Evolutionary conservation across 2,329 filamentous ascomycete species (phyloP).

Genomic region (Scedosporium dehoogii): DNA sequence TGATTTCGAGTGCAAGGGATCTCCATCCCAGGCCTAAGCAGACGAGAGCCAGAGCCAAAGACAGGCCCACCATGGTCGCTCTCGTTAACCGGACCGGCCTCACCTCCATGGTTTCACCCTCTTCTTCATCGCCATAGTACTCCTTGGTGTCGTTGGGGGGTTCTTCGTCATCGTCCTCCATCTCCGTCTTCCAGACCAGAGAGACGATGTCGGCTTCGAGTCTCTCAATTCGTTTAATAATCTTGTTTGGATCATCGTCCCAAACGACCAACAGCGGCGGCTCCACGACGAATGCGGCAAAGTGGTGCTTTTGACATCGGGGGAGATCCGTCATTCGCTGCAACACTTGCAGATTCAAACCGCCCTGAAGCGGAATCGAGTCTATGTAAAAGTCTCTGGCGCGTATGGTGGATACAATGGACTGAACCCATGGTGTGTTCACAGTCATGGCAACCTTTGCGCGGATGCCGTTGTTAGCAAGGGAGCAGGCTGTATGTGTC

Average conservation of each 20-base stretch:
- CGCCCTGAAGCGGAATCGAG: slow-evolving; percentile 48
- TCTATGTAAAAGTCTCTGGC: slow-evolving; percentile 26
- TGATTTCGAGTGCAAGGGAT: slow-evolving; percentile 41
- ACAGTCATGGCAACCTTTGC: slow-evolving; percentile 57
- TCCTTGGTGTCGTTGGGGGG: slow-evolving; percentile 27
- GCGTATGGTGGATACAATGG: slow-evolving; percentile 39
- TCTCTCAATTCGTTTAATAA: slow-evolving; percentile 39
- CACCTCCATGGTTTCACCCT: slow-evolving; percentile 24
- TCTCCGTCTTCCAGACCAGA: slow-evolving; percentile 44
- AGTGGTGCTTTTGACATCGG: slow-evolving; percentile 53
- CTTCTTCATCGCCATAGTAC: slow-evolving; percentile 34
- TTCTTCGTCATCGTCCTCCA: slow-evolving; percentile 26
- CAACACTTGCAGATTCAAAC: slow-evolving; percentile 52
- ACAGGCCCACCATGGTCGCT: slow-evolving; percentile 40
- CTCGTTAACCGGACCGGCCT: slow-evolving; percentile 46
- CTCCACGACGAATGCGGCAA: slow-evolving; percentile 54
- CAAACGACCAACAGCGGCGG: slow-evolving; percentile 50
- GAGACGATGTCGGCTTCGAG: slow-evolving; percentile 44
- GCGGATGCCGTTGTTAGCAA: neutral
- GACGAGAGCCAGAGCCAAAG: slow-evolving; percentile 38
- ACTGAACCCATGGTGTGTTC: slow-evolving; percentile 53
- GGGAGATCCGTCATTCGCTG: slow-evolving; percentile 46
- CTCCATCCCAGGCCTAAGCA: slow-evolving; percentile 49
- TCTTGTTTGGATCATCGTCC: slow-evolving; percentile 50
- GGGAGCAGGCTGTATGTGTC: neutral